These are phyloP conservation scores for Vitis hybrid DNA, from an alignment of 177 flowering plant genomes.

Conservation along the genomic window DNA sequence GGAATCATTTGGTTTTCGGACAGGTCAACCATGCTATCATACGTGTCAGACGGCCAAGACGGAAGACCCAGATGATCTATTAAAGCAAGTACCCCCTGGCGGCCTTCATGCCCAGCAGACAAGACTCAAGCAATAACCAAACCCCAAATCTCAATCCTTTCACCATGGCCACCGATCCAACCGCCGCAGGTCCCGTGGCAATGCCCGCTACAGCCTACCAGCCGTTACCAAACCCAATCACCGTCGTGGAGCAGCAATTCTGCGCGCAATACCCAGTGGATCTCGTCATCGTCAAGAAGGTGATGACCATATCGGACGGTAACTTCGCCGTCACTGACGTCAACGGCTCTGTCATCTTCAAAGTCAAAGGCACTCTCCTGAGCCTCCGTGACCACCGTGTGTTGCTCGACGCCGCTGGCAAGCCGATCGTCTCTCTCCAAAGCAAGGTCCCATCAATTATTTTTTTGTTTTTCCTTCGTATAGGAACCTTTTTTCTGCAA, in stretches of 20 bases:
- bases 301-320: constrained; percentile 37
- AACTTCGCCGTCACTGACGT: constrained; percentile 43
- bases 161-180: not conserved
- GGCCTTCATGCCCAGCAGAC: too few relatives aligned
- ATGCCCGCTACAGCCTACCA: too few relatives aligned
- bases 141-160: too few relatives aligned
- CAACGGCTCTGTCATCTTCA: constrained; percentile 51
- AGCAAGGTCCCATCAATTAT: constrained; percentile 39
- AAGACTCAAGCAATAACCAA: too few relatives aligned
- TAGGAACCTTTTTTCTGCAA: too few relatives aligned
- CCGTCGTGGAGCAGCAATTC: constrained; percentile 41
- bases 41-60: too few relatives aligned
- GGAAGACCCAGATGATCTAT: too few relatives aligned
- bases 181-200: not conserved
- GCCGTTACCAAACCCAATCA: constrained; percentile 8
- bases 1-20: not conserved
- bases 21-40: not conserved
- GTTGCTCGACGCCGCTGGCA: constrained; percentile 46
- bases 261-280: constrained; percentile 47
- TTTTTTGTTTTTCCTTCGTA: not conserved
- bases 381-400: constrained; percentile 43
- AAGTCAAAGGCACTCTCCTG: constrained; percentile 34
- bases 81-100: too few relatives aligned
- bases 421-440: constrained; percentile 47
- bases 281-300: constrained; percentile 36